Base-by-base conservation (phyloP, 2,329 filamentous ascomycete genomes). In the Pseudonectria buxi region DNA sequence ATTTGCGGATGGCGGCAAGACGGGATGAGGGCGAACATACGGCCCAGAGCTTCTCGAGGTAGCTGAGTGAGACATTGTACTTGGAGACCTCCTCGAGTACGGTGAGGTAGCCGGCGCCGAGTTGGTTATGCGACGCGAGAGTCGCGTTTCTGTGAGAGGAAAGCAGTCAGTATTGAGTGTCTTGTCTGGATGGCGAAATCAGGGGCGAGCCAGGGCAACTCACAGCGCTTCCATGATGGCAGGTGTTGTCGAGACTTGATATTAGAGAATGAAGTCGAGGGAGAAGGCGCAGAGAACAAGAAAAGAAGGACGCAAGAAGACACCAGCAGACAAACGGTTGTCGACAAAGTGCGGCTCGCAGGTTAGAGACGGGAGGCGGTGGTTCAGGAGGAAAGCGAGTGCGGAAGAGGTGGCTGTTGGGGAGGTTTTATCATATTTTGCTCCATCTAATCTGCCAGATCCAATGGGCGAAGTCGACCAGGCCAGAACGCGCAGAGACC, bases 21-120 rank as follows among this genome's bases (percentile, higher is more conserved):
- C 28, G 28, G 16, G 15, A 30, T 25, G 28, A 32, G 30, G 36
- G 27, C 45, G 36, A 41, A 76, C 76, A 57, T 70, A 80, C 78
- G 32, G 86, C 83, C 92, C 92, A 98, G 49, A 95, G 72, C 57
- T 82, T 81, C 73, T 98, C 92, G 55, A 81, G 69, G 46, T 86
- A 72, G 64, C 87, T 95, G 56, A 98, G 79, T 50, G 88, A 78
- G 39, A 94, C 76, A 75, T 95, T 92, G 72, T 78, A 74, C 58
- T 79, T 78, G 55, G 74, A 68, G 14, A 82, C 70, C 57, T 81
- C 75, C 45, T 80, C 74, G 54, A 78, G 71, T 44, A 81, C 74
- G 48, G 62, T 66, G 27, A 75, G 63, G 56, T 77, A 78, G 49
- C 68, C 65, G 41, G 66, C 60, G 18, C 18, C 18, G 29, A 68